Evolutionary conservation across 2,329 filamentous ascomycete genomes (phyloP).

Genomic region (Colletotrichum sp.): DNA sequence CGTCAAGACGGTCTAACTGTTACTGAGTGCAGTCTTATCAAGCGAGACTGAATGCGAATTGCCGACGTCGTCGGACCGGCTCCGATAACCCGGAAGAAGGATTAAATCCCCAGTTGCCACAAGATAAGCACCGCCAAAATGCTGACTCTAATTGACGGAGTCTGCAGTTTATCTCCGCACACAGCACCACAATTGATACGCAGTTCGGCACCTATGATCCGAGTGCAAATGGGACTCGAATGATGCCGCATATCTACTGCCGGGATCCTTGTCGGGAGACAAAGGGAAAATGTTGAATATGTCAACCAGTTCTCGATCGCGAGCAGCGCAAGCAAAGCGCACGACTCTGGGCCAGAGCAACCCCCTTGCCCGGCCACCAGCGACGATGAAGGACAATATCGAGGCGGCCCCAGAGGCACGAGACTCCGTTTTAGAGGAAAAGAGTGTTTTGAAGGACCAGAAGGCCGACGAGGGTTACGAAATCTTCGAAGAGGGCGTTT

Average conservation of each 20-base stretch:
- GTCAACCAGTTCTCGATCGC: not conserved
- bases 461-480: not conserved
- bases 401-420: not conserved
- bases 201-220: not conserved
- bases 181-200: not conserved
- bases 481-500: not conserved
- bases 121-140: not conserved
- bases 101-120: not conserved
- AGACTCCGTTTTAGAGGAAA: not conserved
- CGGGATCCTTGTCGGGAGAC: not conserved
- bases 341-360: not conserved
- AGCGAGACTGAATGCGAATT: not conserved
- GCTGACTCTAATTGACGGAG: not conserved
- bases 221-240: not conserved
- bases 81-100: not conserved
- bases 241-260: not conserved
- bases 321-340: not conserved
- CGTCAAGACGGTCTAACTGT: not conserved
- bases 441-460: slow-evolving; percentile 9
- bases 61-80: not conserved
- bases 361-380: not conserved
- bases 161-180: not conserved
- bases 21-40: not conserved
- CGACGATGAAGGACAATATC: not conserved
- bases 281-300: not conserved